Evolutionary conservation across 1,139 yeast species (phyloP).

Genomic region (Suhomyces chickasaworum): DNA sequence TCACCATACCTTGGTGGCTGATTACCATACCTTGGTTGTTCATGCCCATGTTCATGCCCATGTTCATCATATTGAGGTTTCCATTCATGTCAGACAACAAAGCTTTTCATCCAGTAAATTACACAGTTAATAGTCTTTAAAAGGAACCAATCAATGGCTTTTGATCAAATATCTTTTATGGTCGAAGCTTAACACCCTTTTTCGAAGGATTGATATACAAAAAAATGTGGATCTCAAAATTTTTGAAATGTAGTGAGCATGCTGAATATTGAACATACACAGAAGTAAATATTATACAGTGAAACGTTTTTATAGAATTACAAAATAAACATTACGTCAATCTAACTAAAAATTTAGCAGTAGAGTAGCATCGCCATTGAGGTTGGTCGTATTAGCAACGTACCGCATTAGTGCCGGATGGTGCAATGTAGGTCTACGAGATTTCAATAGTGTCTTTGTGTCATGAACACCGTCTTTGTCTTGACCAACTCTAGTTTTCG

Average conservation of each 20-base stretch:
- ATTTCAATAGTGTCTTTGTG: conserved; percentile 26
- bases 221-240: background rate
- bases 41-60: conserved; percentile 20
- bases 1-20: conserved; percentile 19
- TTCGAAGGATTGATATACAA: background rate
- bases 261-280: background rate
- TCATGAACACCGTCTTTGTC: conserved; percentile 34
- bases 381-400: conserved; percentile 19
- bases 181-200: background rate
- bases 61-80: conserved; percentile 19
- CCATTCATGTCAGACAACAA: conserved; percentile 16
- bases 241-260: background rate
- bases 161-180: background rate
- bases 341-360: conserved; percentile 3
- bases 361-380: conserved; percentile 12
- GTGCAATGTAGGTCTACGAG: conserved; percentile 38
- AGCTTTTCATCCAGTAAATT: conserved; percentile 1
- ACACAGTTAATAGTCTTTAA: background rate
- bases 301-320: background rate
- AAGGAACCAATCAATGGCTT: background rate
- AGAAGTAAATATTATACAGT: background rate
- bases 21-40: conserved; percentile 20
- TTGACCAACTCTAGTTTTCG: conserved; percentile 53
- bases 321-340: background rate
- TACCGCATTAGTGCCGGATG: conserved; percentile 45